Evolutionary conservation across 2,329 filamentous ascomycete genomes (phyloP).

Genomic region (Mollisia scopiformis): DNA sequence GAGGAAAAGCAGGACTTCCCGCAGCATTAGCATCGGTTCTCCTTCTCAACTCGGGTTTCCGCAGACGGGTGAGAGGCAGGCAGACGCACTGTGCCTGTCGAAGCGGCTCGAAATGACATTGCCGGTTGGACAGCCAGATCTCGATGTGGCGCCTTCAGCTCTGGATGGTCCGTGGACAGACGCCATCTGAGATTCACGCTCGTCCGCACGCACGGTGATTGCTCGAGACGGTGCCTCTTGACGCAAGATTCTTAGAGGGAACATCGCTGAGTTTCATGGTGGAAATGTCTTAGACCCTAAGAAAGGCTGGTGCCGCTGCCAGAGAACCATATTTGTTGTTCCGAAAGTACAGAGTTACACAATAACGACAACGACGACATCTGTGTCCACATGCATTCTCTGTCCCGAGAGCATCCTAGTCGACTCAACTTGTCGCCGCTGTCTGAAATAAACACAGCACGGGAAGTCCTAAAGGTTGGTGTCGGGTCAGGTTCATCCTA

Average conservation of each 20-base stretch:
- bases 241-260: not conserved
- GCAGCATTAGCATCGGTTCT: not conserved
- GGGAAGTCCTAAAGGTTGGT: not conserved
- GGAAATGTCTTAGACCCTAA: not conserved
- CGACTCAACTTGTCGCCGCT: not conserved
- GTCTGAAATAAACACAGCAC: not conserved
- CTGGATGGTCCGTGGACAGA: not conserved
- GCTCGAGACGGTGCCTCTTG: not conserved
- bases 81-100: not conserved
- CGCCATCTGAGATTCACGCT: not conserved
- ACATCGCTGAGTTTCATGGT: not conserved
- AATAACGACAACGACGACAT: not conserved
- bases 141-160: not conserved
- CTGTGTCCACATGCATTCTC: not conserved
- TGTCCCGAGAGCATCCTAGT: not conserved
- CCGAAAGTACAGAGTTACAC: too few species aligned
- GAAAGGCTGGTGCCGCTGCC: not conserved
- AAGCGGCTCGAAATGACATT: not conserved
- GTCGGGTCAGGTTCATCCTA: not conserved
- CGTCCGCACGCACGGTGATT: not conserved
- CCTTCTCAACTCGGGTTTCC: not conserved
- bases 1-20: not conserved
- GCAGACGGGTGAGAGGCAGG: not conserved
- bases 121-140: not conserved
- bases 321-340: not conserved